Evolutionary conservation across 257 asterid genomes (phyloP).

Genomic region (Sherardia arvensis): DNA sequence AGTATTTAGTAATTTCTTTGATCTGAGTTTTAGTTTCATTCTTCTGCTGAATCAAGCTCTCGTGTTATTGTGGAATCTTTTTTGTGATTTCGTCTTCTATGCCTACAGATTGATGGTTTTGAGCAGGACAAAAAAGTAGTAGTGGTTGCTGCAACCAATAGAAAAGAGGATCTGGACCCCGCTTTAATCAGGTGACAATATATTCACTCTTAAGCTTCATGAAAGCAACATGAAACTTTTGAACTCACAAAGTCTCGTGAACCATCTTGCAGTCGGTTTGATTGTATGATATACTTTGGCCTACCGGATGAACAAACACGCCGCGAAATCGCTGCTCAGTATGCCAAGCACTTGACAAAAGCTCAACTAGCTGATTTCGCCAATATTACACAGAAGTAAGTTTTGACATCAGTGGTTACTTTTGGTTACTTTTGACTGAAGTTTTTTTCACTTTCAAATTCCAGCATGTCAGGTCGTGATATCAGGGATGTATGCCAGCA

Average conservation of each 20-base stretch:
- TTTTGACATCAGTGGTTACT: not conserved
- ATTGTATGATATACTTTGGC: slow-evolving; percentile 64
- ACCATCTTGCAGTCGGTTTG: slow-evolving; percentile 72
- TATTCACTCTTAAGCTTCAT: not conserved
- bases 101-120: slow-evolving; percentile 89
- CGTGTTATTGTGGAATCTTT: not conserved
- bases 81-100: slow-evolving; percentile 1
- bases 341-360: slow-evolving; percentile 78
- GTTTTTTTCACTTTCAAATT: not conserved
- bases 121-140: slow-evolving; percentile 94
- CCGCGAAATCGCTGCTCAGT: slow-evolving; percentile 70
- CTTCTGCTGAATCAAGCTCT: not conserved
- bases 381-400: slow-evolving; percentile 16
- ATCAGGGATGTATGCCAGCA: slow-evolving; percentile 93
- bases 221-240: not conserved
- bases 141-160: slow-evolving; percentile 91
- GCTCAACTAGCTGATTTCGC: slow-evolving; percentile 69
- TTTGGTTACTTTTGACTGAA: slow-evolving; percentile 1
- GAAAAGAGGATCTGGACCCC: slow-evolving; percentile 95
- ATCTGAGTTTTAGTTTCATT: not conserved
- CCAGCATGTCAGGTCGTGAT: slow-evolving; percentile 52
- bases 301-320: slow-evolving; percentile 86
- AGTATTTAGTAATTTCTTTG: not conserved
- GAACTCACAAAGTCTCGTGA: not conserved
- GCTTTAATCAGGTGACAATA: slow-evolving; percentile 70